Conservation (phyloP, 2,329 filamentous ascomycete species). For the Tolypocladium sp. region DNA sequence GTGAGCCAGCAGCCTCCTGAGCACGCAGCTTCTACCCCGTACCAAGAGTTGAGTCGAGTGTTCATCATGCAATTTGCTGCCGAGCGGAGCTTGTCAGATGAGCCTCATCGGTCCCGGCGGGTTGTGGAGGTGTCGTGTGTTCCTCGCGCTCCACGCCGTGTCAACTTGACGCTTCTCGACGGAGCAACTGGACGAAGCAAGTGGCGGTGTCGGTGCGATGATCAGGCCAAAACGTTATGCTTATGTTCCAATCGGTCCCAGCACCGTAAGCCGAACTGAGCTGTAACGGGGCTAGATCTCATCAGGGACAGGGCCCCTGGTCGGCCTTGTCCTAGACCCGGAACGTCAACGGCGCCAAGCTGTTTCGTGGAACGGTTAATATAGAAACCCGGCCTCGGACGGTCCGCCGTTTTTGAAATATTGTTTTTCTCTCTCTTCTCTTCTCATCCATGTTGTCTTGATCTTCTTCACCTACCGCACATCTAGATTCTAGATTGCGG, state of each 20-base stretch:
- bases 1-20: background rate
- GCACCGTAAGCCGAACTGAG: conserved; percentile 6
- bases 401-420: background rate
- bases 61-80: background rate
- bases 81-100: background rate
- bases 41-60: background rate
- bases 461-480: background rate
- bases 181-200: background rate
- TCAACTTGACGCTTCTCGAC: background rate
- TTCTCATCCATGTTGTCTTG: background rate
- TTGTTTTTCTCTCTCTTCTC: conserved; percentile 8
- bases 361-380: conserved; percentile 10
- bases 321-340: conserved; percentile 7
- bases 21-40: background rate
- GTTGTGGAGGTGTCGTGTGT: background rate
- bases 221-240: conserved; percentile 13
- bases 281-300: conserved; percentile 20
- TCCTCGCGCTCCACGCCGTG: background rate
- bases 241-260: conserved; percentile 10
- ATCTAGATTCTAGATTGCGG: background rate
- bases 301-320: conserved; percentile 7
- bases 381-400: background rate
- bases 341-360: conserved; percentile 8
- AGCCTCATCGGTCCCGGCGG: background rate
- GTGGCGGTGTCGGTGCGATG: conserved; percentile 4